A percentile compares a stretch with the other conserved stretches of the same genome.
Conservation (phyloP, 768 basidiomycete genomes). For the Leucosporidium yakuticum region DNA sequence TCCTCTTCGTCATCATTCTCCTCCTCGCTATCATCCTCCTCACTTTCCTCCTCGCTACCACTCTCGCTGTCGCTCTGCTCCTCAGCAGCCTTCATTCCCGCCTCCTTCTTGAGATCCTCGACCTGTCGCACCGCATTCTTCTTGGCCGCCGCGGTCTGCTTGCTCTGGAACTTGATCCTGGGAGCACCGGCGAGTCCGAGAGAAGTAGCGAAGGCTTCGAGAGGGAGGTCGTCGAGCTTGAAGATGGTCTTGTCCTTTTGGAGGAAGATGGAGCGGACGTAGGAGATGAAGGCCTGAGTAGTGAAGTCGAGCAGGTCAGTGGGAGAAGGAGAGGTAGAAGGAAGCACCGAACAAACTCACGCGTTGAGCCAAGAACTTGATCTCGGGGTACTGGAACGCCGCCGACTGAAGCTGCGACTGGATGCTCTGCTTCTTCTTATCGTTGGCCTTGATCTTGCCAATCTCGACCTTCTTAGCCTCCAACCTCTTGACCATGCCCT, state of each 20-base stretch:
- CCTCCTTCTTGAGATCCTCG: conserved; percentile 37
- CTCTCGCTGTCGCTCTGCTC: conserved; percentile 23
- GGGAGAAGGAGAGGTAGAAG: not conserved
- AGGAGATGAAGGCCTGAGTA: conserved; percentile 84
- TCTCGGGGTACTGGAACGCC: conserved; percentile 89
- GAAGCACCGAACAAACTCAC: conserved; percentile 52
- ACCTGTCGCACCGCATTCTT: conserved; percentile 62
- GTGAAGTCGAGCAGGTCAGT: not conserved
- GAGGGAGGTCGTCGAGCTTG: conserved; percentile 72
- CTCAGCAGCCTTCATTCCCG: conserved; percentile 3
- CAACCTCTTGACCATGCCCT: conserved; percentile 73
- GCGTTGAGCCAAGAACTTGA: conserved; percentile 91
- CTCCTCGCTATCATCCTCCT: conserved; percentile 12
- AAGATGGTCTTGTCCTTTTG: conserved; percentile 93
- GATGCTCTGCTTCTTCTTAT: conserved; percentile 72
- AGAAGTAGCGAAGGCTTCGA: conserved; percentile 76
- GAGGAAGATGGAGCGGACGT: conserved; percentile 82
- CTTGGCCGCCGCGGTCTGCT: conserved; percentile 61
- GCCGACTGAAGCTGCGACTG: conserved; percentile 84
- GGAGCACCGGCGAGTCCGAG: conserved; percentile 90
- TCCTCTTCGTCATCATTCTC: not conserved
- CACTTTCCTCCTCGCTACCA: conserved; percentile 16
- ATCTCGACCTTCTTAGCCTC: conserved; percentile 63
- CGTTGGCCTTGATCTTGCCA: conserved; percentile 73
- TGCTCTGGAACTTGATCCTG: conserved; percentile 77